Percentiles rank a stretch among this genome's conserved stretches.
phyloP scores from a whole-genome alignment of 2,329 filamentous ascomycete species.

The Xylariaceae sp. region DNA sequence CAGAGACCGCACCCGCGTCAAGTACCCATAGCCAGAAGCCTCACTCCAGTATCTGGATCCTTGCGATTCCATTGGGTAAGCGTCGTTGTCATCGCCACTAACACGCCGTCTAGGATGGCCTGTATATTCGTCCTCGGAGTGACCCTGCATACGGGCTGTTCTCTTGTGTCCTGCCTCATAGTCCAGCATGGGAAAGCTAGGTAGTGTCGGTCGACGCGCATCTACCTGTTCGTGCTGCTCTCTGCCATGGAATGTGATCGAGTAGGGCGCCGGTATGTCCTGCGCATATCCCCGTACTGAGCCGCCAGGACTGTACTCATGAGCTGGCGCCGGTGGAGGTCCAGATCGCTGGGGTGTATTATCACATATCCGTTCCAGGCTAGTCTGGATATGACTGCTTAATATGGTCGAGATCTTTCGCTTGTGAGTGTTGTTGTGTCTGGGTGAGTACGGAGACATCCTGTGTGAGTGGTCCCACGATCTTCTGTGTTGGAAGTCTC shows the following conservation, averaged over 20 bases:
- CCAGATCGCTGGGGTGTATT: conserved; percentile 26
- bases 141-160: conserved; percentile 31
- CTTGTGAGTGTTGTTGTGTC: conserved; percentile 40
- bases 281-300: conserved; percentile 33
- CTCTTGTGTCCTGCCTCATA: conserved; percentile 35
- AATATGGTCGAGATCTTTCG: conserved; percentile 44
- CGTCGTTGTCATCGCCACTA: conserved; percentile 21
- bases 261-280: conserved; percentile 30
- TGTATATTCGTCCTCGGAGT: conserved; percentile 35
- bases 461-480: neutral
- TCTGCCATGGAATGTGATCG: conserved; percentile 29
- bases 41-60: conserved; percentile 32
- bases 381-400: conserved; percentile 36
- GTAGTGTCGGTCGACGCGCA: conserved; percentile 33
- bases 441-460: neutral
- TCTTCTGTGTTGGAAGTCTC: neutral
- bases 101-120: conserved; percentile 25
- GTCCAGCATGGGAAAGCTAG: conserved; percentile 38
- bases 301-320: conserved; percentile 25
- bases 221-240: conserved; percentile 36
- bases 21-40: conserved; percentile 37
- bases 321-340: conserved; percentile 35
- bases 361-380: conserved; percentile 44
- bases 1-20: conserved; percentile 41
- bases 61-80: conserved; percentile 31